Percentiles rank a stretch among this genome's conserved stretches.
These are phyloP conservation scores for Sideroxylon spinosum DNA, from an alignment of 179 eudicot genomes.

Conservation along the genomic window DNA sequence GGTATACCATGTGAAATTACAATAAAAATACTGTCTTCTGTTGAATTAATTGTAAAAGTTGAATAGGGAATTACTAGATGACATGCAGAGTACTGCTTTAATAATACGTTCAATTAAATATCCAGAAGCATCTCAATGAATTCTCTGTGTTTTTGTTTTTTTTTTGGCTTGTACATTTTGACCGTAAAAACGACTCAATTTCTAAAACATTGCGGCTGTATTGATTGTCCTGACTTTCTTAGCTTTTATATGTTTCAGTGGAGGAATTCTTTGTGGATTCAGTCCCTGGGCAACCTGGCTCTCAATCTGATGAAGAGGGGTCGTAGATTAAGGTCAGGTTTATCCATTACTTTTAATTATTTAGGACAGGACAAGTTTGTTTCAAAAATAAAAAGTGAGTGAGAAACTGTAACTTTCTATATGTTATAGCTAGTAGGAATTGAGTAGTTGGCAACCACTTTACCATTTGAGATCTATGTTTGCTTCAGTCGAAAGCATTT, in stretches of 20 bases:
- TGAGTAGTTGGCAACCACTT: neutral
- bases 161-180: neutral
- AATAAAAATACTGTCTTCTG: neutral
- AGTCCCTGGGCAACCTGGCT: constrained; percentile 56
- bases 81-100: no score
- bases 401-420: constrained; percentile 2
- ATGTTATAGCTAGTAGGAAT: constrained; percentile 4
- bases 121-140: neutral
- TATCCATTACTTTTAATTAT: constrained; percentile 12
- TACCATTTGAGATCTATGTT: constrained; percentile 6
- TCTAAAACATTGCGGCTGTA: neutral
- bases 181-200: no score
- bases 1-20: no score
- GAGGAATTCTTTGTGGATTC: constrained; percentile 96
- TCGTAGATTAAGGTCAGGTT: constrained; percentile 32
- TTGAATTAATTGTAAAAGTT: neutral
- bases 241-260: constrained; percentile 41
- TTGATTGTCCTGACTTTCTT: neutral
- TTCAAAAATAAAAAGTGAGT: constrained; percentile 14
- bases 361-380: constrained; percentile 16
- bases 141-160: neutral
- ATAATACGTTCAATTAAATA: no score
- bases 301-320: constrained; percentile 80
- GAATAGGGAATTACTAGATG: neutral
- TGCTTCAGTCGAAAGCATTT: neutral